Evolutionary conservation across 1,284 basidiomycete genomes (phyloP), one percentile per base, ranked within the genome.

Genomic region (Phlebopus sp.): DNA sequence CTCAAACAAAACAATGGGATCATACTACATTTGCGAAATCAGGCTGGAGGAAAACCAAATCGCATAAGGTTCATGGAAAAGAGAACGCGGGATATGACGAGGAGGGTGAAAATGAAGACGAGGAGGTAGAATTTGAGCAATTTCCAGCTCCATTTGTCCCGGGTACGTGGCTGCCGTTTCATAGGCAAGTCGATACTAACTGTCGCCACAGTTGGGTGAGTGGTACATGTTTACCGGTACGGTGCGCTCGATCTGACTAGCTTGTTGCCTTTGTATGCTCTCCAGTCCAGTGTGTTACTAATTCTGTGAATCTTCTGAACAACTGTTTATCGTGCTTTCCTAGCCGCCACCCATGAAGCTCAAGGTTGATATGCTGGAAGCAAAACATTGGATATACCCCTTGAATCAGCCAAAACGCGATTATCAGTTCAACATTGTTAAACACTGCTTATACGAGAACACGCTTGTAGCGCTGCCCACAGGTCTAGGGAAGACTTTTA

Each of bases 401-500:
- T 78, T 90, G 6, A 98, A 99, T 64, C 78, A 81, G 42, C 82
- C 87, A 1, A 92, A 90, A 59, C 85, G 97, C 52, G 87, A 92
- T 58, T 99, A 99, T 63, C 97, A 99, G 60, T 96, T 81, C 66
- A 97, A 98, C 56, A 98, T 99, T 52, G 88, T 94, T 44, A 84
- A 81, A 57, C 79, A 83, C 30, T 90, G 87, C 59, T 77, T 99
- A 25, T 94, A 90, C 58, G 90, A 97, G 42, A 99, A 99, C 62
- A 92, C 92, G 2, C 80, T 99, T 4, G 95, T 98, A 18, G 90
- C 94, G 1, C 73, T 99, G 10, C 97, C 97, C 0, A 99, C 97
- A 0, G 97, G 97, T 50, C 74, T 99, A 5, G 97, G 97, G 17
- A 99, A 99, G 73, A 99, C 97, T 0, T 99, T 99, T 62, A 90